Percentiles rank a stretch among this genome's conserved stretches.
phyloP scores from a whole-genome alignment of 2,329 filamentous ascomycete genomes.

The Arthrobotrys sinensis region DNA sequence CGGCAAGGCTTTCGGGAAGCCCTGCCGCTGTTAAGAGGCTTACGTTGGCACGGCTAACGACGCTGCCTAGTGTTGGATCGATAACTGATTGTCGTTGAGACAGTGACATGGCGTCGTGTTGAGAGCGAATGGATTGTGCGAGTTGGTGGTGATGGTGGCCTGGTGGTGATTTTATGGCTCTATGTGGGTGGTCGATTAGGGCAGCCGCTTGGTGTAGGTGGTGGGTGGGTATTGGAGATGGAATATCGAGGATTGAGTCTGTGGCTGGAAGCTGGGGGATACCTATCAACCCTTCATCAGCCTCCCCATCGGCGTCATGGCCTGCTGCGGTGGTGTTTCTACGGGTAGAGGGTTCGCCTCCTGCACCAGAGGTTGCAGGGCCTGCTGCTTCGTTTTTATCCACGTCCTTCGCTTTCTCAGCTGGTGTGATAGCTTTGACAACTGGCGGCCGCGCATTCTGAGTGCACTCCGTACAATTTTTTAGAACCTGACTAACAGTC shows the following conservation, averaged over 20 bases:
- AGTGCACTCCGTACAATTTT: constrained; percentile 91
- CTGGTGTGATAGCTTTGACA: constrained; percentile 52
- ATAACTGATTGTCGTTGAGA: constrained; percentile 43
- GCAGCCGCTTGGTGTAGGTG: constrained; percentile 28
- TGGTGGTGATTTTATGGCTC: constrained; percentile 53
- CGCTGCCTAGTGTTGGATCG: constrained; percentile 39
- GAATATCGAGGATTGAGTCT: constrained; percentile 41
- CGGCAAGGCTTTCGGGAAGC: constrained; percentile 55
- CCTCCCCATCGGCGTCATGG: constrained; percentile 43
- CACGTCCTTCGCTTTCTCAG: constrained; percentile 33
- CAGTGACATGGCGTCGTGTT: constrained; percentile 58
- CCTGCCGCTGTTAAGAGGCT: constrained; percentile 14
- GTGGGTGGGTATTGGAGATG: constrained; percentile 41
- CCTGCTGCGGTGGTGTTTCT: not conserved
- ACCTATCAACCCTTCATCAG: constrained; percentile 35
- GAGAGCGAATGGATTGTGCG: constrained; percentile 57
- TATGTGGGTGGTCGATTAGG: constrained; percentile 42
- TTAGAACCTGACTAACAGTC: constrained; percentile 93
- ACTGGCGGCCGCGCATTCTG: constrained; percentile 77
- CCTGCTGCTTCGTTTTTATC: not conserved
- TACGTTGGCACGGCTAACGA: constrained; percentile 29
- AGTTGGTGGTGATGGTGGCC: constrained; percentile 58
- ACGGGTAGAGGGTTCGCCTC: not conserved
- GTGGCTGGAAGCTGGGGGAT: constrained; percentile 23
- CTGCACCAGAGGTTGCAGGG: not conserved